phyloP scores from a whole-genome alignment of 2,329 filamentous ascomycete genomes.

The Epichloe festucae region DNA sequence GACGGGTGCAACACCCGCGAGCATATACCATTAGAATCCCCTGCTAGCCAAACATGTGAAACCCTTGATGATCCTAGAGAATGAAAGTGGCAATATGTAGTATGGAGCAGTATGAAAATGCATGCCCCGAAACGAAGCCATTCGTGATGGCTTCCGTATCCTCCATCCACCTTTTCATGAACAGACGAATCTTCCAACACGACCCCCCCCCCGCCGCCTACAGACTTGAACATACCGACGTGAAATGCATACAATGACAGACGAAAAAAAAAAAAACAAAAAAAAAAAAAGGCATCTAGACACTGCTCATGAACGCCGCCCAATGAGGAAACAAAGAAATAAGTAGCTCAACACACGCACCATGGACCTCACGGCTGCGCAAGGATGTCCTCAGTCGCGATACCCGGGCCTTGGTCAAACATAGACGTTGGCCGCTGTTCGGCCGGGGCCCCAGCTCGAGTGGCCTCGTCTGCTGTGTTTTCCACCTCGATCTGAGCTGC shows the following conservation, averaged over 20 bases:
- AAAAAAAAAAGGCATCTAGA: not conserved
- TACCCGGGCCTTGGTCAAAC: not conserved
- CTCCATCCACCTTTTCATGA: not conserved
- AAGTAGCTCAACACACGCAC: not conserved
- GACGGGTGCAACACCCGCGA: not conserved
- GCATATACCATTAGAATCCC: not conserved
- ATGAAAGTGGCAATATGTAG: not conserved
- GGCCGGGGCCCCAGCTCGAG: conserved; percentile 7
- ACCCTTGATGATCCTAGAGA: not conserved
- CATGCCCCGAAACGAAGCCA: too few species aligned
- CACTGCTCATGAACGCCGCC: not conserved
- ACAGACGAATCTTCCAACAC: not conserved
- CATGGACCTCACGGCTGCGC: not conserved
- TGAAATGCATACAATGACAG: not conserved
- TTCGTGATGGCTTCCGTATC: not conserved
- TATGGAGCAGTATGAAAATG: too few species aligned
- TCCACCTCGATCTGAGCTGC: conserved; percentile 23
- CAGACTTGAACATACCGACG: not conserved
- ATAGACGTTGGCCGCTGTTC: not conserved
- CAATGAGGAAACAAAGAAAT: not conserved
- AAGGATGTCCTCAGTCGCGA: not conserved
- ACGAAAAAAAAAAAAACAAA: not conserved
- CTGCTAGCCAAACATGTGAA: not conserved
- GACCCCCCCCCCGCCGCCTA: too few species aligned
- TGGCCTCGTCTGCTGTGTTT: conserved; percentile 19